Base-by-base conservation (phyloP, 352 stramenopile genomes). In the Phytophthora pinifolia region DNA sequence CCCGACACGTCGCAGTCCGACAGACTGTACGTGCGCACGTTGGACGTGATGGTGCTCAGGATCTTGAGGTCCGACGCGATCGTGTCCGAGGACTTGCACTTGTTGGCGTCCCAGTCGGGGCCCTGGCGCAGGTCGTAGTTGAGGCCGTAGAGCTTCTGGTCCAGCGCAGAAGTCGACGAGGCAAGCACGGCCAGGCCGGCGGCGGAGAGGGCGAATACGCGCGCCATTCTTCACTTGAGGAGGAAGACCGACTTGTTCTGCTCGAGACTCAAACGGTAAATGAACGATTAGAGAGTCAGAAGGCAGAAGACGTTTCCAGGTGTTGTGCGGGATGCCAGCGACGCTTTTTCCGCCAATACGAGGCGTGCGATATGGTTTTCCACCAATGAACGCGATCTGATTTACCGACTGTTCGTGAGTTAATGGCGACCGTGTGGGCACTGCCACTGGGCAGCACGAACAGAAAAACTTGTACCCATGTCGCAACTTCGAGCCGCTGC, bases 111-210 rank as follows among this genome's bases (percentile, higher is more conserved):
- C 81, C 81, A 94, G 79, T 94, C 83, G 0, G 83, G 54, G 20
- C 81, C 81, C 42, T 88, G 77, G 36, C 83, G 83, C 55, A 90
- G 58, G 60, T 94, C 83, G 65, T 89, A 94, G 72, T 94, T 94
- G 62, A 94, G 48, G 4, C 83, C 83, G 54, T 89, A 88, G 50
- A 94, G 72, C 63, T 74, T 59, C 67, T 86, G 69, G 67, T 92
- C 79, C 41, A 91, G 65, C 54, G 81, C 81, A n/a, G 54, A 49
- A 5, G 76, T 55, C 45, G 65, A 50, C 9, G 56, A 51, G 13
- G 53, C 54, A 34, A 79, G 57, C 49, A 81, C 37, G 39, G 75
- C 67, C 17, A 65, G 34, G 8, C 67, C 58, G 4, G 61, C 48
- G 29, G 54, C 42, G 15, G 58, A 66, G 27, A 74, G 44, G 6